These are phyloP conservation scores for Spizellomyces sp. DNA, from an alignment of 192 early-diverging fungal species.

Conservation along the genomic window DNA sequence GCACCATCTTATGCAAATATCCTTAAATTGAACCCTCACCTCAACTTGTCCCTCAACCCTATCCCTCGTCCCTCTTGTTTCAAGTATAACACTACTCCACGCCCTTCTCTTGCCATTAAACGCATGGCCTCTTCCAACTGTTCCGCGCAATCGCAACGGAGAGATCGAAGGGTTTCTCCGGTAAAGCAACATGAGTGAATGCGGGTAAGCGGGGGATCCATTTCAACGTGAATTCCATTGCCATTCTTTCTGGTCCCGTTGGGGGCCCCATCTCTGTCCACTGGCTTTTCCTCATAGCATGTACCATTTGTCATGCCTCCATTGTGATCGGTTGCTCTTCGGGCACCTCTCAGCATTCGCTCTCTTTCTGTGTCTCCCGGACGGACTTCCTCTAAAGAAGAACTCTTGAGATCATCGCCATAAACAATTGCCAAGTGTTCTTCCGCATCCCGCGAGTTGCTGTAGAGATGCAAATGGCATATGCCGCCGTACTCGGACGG, in stretches of 20 bases:
- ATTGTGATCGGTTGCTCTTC: constrained; percentile 45
- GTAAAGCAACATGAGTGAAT: constrained; percentile 99
- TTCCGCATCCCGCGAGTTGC: constrained; percentile 80
- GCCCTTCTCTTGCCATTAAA: constrained; percentile 77
- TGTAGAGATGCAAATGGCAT: constrained; percentile 73
- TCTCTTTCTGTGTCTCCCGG: constrained; percentile 78
- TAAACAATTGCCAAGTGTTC: constrained; percentile 95
- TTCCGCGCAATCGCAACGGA: constrained; percentile 92
- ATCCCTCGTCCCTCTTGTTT: constrained; percentile 97
- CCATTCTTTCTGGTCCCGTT: not conserved
- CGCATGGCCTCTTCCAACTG: constrained; percentile 92
- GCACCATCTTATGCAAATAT: not conserved
- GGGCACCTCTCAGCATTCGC: constrained; percentile 79
- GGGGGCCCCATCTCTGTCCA: not conserved
- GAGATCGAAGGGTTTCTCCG: constrained; percentile 88
- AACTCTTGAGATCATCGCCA: constrained; percentile 77
- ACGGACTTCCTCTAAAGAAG: constrained; percentile 64
- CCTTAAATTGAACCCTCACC: constrained; percentile 47
- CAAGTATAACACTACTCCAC: constrained; percentile 94
- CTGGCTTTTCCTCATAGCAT: not conserved
- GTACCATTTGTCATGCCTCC: not conserved
- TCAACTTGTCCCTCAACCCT: constrained; percentile 89
- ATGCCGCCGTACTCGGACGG: constrained; percentile 42
- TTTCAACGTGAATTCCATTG: constrained; percentile 24
- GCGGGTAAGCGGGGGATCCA: constrained; percentile 70